These are phyloP conservation scores for Clohesyomyces aquaticus DNA, from an alignment of 495 filamentous ascomycete species.

Conservation along the genomic window DNA sequence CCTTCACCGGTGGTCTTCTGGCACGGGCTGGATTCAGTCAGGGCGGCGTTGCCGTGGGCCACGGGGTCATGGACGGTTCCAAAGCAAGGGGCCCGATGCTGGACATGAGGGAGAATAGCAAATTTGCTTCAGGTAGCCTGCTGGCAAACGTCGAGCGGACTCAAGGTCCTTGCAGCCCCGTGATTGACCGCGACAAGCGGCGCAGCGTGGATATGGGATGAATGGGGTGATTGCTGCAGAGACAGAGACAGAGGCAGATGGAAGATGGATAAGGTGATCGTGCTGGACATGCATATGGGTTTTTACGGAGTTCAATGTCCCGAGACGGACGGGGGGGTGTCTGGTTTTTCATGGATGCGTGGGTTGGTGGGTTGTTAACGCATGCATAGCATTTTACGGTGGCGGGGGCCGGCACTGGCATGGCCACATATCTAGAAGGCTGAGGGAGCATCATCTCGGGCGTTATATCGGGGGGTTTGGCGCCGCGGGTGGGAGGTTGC, in stretches of 20 bases:
- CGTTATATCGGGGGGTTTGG: slow-evolving; percentile 1
- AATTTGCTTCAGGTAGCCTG: slow-evolving; percentile 61
- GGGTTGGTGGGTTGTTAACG: not conserved
- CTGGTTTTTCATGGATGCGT: not conserved
- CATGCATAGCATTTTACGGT: not conserved
- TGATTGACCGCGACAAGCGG: slow-evolving; percentile 45
- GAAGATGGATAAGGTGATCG: not conserved
- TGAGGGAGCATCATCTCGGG: not conserved
- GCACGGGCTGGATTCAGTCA: slow-evolving; percentile 39
- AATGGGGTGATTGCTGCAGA: no score
- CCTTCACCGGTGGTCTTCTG: slow-evolving; percentile 43
- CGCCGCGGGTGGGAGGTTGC: not conserved
- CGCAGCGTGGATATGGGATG: slow-evolving; percentile 37
- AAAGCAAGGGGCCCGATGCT: slow-evolving; percentile 60
- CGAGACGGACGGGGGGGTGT: slow-evolving; percentile 4
- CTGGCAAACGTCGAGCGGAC: slow-evolving; percentile 48
- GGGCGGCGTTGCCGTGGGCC: slow-evolving; percentile 48
- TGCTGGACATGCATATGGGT: not conserved
- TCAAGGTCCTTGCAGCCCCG: slow-evolving; percentile 31
- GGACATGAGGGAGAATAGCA: slow-evolving; percentile 55
- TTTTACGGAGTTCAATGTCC: slow-evolving; percentile 32
- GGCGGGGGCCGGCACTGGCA: not conserved
- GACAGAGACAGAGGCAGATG: no score
- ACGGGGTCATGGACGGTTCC: slow-evolving; percentile 59
- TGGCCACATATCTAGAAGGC: no score